Base-by-base conservation (phyloP, 1,284 basidiomycete genomes). In the Stygiomarasmius scandens region DNA sequence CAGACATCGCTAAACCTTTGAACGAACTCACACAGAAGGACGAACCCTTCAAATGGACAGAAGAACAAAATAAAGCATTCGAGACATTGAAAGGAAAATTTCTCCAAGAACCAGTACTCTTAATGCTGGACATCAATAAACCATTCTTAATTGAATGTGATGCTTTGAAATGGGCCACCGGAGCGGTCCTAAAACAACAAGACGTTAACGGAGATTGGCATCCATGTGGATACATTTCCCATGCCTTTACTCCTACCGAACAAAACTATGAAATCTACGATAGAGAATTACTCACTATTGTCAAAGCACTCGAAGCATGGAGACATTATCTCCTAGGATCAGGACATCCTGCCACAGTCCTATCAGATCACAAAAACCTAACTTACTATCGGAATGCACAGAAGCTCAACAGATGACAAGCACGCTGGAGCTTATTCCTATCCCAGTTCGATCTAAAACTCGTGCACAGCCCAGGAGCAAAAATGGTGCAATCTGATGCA, bases 371-470 rank as follows among this genome's bases (percentile, higher is more conserved):
- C 46, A 61, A 70, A 11, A 75, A 74, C 48, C 58, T 74, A 0
- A 47, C 47, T 46, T 72, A 69, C 38, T 74, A 59, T 58, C 1
- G 32, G 14, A 34, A 34, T 14, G 52, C 67, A 0, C 65, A 68
- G n/a, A 68, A 66, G 9, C 63, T 78, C 0, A 74, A 67, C 48
- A 54, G 66, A 32, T 24, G 69, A 9, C 77, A 80, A 56, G 74
- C 71, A 0, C 49, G 71, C 23, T 80, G 77, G 76, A 54, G 59
- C 2, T 49, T 69, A 2, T 55, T 67, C n/a, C 60, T 79, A 0
- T 27, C 66, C 0, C 43, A 66, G 11, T 75, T 69, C 59, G 47
- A 69, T 54, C 73, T 71, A 49, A 56, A 27, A 8, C 63, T 78
- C 3, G 16, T 59, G 4, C 60, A 49, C 8, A 29, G 2, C 14